Conservation (phyloP, 2,329 filamentous ascomycete species). For the Ascochyta koolunga region DNA sequence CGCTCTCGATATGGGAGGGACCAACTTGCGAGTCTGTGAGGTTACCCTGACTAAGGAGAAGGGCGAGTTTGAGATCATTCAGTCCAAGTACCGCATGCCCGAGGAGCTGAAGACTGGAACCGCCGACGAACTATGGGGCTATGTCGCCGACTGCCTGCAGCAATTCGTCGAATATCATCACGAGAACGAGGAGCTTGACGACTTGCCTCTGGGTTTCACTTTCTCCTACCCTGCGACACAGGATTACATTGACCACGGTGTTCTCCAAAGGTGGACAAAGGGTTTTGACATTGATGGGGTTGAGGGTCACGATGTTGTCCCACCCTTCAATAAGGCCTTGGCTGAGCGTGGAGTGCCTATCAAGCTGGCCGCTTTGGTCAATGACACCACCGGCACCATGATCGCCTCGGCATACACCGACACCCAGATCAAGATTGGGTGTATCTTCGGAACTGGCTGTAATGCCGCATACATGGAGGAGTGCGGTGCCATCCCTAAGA, state of each 20-base stretch:
- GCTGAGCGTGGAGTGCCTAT: conserved; percentile 81
- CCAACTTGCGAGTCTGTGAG: conserved; percentile 93
- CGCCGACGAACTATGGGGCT: conserved; percentile 89
- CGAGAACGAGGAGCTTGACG: conserved; percentile 65
- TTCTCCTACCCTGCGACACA: conserved; percentile 96
- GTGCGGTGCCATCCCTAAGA: conserved; percentile 88
- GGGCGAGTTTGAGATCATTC: conserved; percentile 93
- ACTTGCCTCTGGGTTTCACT: conserved; percentile 86
- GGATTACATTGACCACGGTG: conserved; percentile 89
- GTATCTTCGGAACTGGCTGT: conserved; percentile 97
- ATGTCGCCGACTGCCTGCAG: conserved; percentile 90
- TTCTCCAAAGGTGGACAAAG: conserved; percentile 96
- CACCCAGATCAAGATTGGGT: conserved; percentile 87
- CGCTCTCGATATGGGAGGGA: conserved; percentile 94
- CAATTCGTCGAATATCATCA: conserved; percentile 93
- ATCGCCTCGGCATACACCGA: conserved; percentile 99
- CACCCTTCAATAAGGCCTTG: conserved; percentile 82
- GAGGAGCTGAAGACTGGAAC: conserved; percentile 89
- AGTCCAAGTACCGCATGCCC: conserved; percentile 95
- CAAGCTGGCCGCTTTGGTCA: conserved; percentile 90
- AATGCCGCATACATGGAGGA: conserved; percentile 99
- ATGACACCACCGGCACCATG: conserved; percentile 95
- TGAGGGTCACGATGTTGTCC: conserved; percentile 89
- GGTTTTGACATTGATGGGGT: conserved; percentile 93
- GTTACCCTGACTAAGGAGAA: conserved; percentile 86